Base-by-base conservation (phyloP, 75 land plant species). In the Sequoia sempervirens region DNA sequence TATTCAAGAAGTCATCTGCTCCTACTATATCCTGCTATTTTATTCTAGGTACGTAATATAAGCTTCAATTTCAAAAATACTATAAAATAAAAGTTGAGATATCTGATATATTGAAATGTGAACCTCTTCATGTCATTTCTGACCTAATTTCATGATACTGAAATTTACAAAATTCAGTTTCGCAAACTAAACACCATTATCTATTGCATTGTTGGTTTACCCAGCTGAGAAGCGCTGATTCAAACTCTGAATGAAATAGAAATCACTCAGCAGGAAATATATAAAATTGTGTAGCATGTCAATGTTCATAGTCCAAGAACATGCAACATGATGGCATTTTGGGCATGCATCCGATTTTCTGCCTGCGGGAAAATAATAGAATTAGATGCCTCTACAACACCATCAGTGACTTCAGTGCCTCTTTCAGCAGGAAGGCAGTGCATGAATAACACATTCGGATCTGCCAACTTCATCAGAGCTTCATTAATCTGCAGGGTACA, bases 321-420 rank as follows among this genome's bases (percentile, higher is more conserved):
- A 86, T 97, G 96, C 80, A 97, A 93, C 94, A 97, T 92, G 34
- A 97, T 89, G 3, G 96, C 98, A 87, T 97, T 97, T 83, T 97
- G 99, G 10, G 98, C 99, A 88, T 96, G 99, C 99, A 97, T 94
- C 26, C 99, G 91, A 78, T 97, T 97, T 86, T 96, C 99, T 54
- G 99, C 98, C 85, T 97, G 98, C 7, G 93, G 92, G 84, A 97
- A 97, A 66, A 94, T 96, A 83, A 97, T 93, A 26, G 98, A 97
- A 84, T 94, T 90, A 38, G 96, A 90, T 46, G 98, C 95, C 82
- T 97, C 99, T 47, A 97, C 91, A 10, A 96, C 99, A 34, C 82
- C 94, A 85, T 96, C 97, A 41, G 99, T 94, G 30, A 94, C 97
- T 85, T 98, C 99, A 10, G 90, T 91, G 2, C 98, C 98, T 88